Evolutionary conservation across 495 filamentous ascomycete species (phyloP).

Genomic region (Lentithecium fluviatile): DNA sequence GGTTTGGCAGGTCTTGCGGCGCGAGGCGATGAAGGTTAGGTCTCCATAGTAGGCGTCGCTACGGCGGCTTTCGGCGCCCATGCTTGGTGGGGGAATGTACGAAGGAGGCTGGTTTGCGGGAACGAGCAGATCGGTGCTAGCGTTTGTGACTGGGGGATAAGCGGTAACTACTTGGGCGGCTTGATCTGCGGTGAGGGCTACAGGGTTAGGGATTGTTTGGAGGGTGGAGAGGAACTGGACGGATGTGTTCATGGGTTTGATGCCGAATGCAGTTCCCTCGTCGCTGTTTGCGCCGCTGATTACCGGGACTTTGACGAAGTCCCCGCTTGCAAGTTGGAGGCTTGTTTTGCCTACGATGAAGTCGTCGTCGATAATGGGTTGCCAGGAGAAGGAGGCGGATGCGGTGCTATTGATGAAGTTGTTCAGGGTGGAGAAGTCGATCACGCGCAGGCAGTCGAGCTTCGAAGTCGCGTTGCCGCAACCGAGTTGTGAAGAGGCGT

Average conservation of each 20-base stretch:
- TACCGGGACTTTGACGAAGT: conserved; percentile 59
- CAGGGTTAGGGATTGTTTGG: conserved; percentile 12
- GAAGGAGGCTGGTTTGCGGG: conserved; percentile 21
- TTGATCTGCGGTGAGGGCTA: conserved; percentile 29
- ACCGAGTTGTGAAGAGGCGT: conserved; percentile 39
- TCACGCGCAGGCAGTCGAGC: conserved; percentile 50
- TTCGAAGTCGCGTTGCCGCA: conserved; percentile 44
- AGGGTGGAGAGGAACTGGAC: conserved; percentile 44
- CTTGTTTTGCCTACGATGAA: conserved; percentile 43
- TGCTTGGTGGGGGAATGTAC: conserved; percentile 25
- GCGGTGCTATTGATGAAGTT: conserved; percentile 52
- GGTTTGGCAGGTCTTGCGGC: conserved; percentile 54
- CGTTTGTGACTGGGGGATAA: conserved; percentile 37
- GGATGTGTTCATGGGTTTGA: conserved; percentile 48
- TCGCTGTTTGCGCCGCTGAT: conserved; percentile 61
- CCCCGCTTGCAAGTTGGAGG: conserved; percentile 42
- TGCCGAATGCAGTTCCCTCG: conserved; percentile 61
- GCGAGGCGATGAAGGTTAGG: conserved; percentile 55
- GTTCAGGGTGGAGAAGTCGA: conserved; percentile 58
- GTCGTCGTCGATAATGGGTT: conserved; percentile 54
- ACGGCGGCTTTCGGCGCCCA: conserved; percentile 55
- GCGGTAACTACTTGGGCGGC: conserved; percentile 48
- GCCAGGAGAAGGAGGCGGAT: conserved; percentile 34
- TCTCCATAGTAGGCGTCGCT: conserved; percentile 57
- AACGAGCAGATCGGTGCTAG: conserved; percentile 26